Conservation (phyloP, 108 stramenopile genomes). For the Nitzschia sp. region DNA sequence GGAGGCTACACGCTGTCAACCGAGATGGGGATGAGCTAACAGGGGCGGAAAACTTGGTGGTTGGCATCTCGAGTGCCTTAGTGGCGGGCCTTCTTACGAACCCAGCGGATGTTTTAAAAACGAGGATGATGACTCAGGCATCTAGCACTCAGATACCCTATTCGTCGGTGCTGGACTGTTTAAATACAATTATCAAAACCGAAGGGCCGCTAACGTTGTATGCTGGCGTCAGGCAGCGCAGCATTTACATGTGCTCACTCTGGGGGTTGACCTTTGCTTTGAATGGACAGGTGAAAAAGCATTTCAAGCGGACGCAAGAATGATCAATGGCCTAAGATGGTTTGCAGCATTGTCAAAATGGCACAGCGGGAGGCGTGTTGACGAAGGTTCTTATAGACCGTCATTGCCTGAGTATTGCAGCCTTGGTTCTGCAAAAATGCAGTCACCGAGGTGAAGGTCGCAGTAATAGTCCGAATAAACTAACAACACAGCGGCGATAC, state of each 20-base stretch:
- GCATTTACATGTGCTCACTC: constrained; percentile 60
- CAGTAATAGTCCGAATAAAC: constrained; percentile 14
- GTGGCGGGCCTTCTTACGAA: constrained; percentile 53
- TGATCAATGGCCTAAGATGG: background rate
- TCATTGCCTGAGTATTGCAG: no score
- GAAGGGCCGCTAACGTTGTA: constrained; percentile 59
- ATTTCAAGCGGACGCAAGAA: background rate
- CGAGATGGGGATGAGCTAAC: constrained; percentile 14
- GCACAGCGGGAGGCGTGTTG: no score
- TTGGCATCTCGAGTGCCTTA: constrained; percentile 57
- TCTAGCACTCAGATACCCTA: constrained; percentile 61
- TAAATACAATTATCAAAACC: constrained; percentile 44
- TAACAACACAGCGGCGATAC: background rate
- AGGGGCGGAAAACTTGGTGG: constrained; percentile 40
- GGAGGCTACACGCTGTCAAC: constrained; percentile 6
- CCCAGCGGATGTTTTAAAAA: constrained; percentile 74
- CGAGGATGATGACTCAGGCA: constrained; percentile 81
- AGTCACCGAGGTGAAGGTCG: constrained; percentile 10
- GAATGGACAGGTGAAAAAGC: constrained; percentile 27
- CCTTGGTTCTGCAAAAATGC: constrained; percentile 1
- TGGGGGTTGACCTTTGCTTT: constrained; percentile 71
- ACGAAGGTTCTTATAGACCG: no score
- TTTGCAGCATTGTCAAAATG: no score
- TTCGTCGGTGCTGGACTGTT: constrained; percentile 60
- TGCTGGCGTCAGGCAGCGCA: constrained; percentile 59